Base-by-base conservation (phyloP, 1,284 basidiomycete genomes). In the Rhodotorula sp. region DNA sequence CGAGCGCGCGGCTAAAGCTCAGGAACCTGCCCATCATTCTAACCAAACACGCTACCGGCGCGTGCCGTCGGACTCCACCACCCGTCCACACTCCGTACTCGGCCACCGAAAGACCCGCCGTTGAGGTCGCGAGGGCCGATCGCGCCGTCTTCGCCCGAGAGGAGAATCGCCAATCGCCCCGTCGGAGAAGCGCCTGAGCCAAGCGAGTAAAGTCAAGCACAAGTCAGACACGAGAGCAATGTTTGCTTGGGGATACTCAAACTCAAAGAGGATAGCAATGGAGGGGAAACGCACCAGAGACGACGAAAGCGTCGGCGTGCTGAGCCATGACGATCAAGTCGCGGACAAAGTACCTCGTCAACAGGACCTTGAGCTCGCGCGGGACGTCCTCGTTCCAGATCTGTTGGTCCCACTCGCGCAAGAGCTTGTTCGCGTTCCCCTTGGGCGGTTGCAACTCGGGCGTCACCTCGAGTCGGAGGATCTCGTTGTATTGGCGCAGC, bases 221-320 rank as follows among this genome's bases (percentile, higher is more conserved):
- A n/a, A 37, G 55, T 14, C 22, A 12, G 55, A 42, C 3, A 46
- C 7, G 37, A 42, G 37, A 1, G 12, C 37, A 10, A 42, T 10
- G 14, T 42, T 42, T 12, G 37, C 37, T 42, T 42, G 37, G 12
- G 37, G 37, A 42, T 12, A 42, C 37, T 42, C 37, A 12, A n/a
- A n/a, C n/a, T n/a, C n/a, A n/a, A n/a, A 10, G 0, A 22, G 8
- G 24, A 56, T 15, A 60, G 20, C 10, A 45, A 37, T 6, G 20
- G 8, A 12, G 42, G 42, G 15, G 4, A 8, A 17, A 59, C 73
- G 42, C 15, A 74, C 73, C 74, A 17, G 60, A 63, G 30, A 75
- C 70, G 61, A 75, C 64, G 26, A 75, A 75, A 5, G 74, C 71
- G 48, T 75, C 74, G 61, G 71, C 69, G 49, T 67, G 68, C 24